These are phyloP conservation scores for Xylogone sp. DNA, from an alignment of 2,329 filamentous ascomycete species.

Conservation along the genomic window DNA sequence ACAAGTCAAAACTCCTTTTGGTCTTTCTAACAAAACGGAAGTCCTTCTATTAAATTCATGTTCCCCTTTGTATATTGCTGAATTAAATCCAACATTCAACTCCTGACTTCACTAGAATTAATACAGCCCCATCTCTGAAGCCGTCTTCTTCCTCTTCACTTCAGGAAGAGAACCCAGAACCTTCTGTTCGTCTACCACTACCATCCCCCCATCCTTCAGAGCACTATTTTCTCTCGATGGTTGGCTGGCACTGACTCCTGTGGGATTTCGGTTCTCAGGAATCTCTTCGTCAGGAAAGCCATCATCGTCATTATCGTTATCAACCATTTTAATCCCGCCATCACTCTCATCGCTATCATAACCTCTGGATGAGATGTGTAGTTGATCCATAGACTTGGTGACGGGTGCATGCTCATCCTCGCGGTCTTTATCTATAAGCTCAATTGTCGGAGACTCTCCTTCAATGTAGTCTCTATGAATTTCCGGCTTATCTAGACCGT, in stretches of 20 bases:
- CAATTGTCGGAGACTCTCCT: not conserved
- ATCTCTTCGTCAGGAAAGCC: not conserved
- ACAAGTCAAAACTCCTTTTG: too few species aligned
- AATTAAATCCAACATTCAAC: too few species aligned
- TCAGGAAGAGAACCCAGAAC: too few species aligned
- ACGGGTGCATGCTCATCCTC: not conserved
- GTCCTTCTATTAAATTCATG: too few species aligned
- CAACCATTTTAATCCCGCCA: constrained; percentile 1
- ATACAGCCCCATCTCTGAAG: too few species aligned
- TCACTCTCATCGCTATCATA: constrained; percentile 3
- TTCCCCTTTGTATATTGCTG: too few species aligned
- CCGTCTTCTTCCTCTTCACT: too few species aligned
- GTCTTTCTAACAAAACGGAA: too few species aligned
- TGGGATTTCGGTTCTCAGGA: not conserved
- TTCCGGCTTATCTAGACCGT: not conserved
- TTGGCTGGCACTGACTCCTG: not conserved
- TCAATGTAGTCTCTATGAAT: not conserved
- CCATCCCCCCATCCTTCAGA: not conserved
- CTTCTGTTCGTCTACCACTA: too few species aligned
- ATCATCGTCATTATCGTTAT: not conserved
- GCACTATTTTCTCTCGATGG: not conserved
- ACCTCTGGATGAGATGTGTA: not conserved
- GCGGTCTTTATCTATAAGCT: constrained; percentile 2
- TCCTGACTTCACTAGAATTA: too few species aligned
- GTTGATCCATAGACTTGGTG: not conserved